Evolutionary conservation across 73 alveolate species (phyloP).

Genomic region (Breviolum minutum): DNA sequence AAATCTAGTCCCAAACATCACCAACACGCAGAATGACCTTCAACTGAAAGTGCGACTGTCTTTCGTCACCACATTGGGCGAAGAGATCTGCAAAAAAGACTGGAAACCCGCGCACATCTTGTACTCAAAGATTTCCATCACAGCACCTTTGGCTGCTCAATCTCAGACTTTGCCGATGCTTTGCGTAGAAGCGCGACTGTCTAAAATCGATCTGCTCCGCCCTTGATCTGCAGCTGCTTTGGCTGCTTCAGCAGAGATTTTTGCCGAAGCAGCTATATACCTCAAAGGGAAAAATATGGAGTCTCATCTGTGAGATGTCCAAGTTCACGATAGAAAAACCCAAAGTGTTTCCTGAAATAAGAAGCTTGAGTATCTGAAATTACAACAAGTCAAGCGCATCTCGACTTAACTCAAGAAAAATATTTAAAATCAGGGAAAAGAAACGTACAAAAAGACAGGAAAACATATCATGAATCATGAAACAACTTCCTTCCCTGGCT

Average conservation of each 20-base stretch:
- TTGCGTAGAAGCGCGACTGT: background rate
- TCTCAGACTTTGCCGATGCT: background rate
- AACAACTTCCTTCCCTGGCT: background rate
- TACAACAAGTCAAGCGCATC: too few relatives aligned
- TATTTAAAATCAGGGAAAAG: too few relatives aligned
- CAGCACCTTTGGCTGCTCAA: constrained; percentile 42
- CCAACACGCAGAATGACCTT: too few relatives aligned
- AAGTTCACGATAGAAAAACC: too few relatives aligned
- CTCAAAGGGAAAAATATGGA: background rate
- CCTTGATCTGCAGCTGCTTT: background rate
- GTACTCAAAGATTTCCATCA: background rate
- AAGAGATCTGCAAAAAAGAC: background rate
- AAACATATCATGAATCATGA: background rate
- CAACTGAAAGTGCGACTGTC: too few relatives aligned
- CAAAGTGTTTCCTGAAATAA: too few relatives aligned
- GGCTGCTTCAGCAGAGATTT: constrained; percentile 1
- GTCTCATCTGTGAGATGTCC: too few relatives aligned
- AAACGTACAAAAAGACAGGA: background rate
- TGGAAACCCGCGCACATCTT: background rate
- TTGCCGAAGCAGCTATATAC: constrained; percentile 14
- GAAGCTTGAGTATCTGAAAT: too few relatives aligned
- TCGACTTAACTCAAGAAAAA: too few relatives aligned
- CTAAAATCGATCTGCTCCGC: background rate
- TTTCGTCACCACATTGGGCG: background rate
- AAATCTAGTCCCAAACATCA: too few relatives aligned